These are phyloP conservation scores for Geoglossum cookeanum DNA, from an alignment of 2,329 filamentous ascomycete species.

Conservation along the genomic window DNA sequence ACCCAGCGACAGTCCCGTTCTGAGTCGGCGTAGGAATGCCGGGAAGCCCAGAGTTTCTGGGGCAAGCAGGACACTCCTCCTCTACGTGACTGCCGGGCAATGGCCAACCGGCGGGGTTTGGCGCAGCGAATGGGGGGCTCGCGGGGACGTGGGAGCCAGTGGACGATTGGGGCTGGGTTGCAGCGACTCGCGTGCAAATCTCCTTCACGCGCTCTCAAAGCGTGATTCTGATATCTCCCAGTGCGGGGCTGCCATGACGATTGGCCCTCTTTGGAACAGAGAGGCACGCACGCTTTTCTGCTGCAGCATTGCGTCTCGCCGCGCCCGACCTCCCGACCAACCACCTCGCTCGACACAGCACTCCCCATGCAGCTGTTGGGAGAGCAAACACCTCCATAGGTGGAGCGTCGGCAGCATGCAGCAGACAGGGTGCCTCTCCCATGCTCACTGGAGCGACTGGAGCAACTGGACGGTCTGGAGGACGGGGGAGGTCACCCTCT, in stretches of 20 bases:
- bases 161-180: neutral
- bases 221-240: neutral
- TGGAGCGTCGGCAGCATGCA: slow-evolving; percentile 12
- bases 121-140: neutral
- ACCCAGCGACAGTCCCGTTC: neutral
- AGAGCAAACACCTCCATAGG: slow-evolving; percentile 29
- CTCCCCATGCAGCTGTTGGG: slow-evolving; percentile 34
- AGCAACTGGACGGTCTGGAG: too few relatives aligned
- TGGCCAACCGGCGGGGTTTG: neutral
- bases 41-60: neutral
- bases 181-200: neutral
- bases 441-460: neutral
- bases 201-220: neutral
- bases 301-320: neutral
- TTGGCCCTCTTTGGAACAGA: neutral
- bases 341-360: slow-evolving; percentile 20
- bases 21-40: neutral
- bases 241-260: neutral
- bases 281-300: neutral
- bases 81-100: neutral
- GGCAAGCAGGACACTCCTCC: neutral
- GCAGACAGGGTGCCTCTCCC: neutral
- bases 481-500: neutral
- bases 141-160: neutral
- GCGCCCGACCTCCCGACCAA: neutral